phyloP scores from a whole-genome alignment of 345 rosid genomes.

The Conringia planisiliqua region DNA sequence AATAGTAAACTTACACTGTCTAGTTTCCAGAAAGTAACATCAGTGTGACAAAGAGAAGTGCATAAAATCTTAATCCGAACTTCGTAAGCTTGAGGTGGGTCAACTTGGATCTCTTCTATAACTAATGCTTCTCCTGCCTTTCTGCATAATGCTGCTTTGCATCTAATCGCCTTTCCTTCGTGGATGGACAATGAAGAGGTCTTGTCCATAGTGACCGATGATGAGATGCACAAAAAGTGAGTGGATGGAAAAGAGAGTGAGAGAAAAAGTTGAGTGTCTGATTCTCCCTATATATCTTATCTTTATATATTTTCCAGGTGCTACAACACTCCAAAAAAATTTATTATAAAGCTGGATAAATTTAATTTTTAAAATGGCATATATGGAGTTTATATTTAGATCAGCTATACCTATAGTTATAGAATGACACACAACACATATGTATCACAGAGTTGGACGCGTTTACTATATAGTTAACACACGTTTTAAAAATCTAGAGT shows the following conservation, averaged over 20 bases:
- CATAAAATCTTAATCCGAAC: conserved; percentile 68
- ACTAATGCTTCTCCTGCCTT: conserved; percentile 44
- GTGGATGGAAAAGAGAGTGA: background rate
- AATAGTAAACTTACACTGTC: conserved; percentile 34
- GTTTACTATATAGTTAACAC: background rate
- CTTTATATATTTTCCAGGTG: background rate
- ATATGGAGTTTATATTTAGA: background rate
- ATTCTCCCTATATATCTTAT: background rate
- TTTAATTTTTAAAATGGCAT: background rate
- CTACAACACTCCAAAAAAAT: background rate
- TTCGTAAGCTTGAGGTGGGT: conserved; percentile 66
- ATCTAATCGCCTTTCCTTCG: conserved; percentile 46
- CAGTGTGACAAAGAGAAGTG: conserved; percentile 68
- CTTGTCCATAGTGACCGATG: conserved; percentile 1
- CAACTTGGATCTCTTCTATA: conserved; percentile 64
- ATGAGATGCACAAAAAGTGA: background rate
- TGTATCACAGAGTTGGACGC: background rate
- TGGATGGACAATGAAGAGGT: conserved; percentile 1
- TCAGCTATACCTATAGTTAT: background rate
- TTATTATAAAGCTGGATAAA: background rate
- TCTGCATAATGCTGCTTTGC: conserved; percentile 71
- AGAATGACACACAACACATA: background rate
- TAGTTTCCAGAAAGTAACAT: conserved; percentile 50
- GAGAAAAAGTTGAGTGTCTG: background rate
- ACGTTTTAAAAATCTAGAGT: too few species aligned